These are phyloP conservation scores for Cyclotella baltica DNA, from an alignment of 108 stramenopile genomes.

Conservation along the genomic window DNA sequence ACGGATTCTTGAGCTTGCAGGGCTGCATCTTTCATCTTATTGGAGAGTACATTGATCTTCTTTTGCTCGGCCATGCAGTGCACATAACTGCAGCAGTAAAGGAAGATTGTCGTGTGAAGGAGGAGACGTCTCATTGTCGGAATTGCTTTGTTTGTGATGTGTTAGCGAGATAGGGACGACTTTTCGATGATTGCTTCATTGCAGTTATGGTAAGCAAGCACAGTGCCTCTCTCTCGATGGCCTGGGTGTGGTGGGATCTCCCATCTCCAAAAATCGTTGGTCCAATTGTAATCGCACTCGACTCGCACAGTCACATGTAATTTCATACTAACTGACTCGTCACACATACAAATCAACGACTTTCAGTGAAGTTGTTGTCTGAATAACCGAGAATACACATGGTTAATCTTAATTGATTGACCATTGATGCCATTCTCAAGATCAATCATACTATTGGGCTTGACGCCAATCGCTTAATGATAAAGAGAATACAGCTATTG, in stretches of 20 bases:
- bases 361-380: not conserved
- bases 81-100: not conserved
- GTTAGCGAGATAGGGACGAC: too few species aligned
- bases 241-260: not conserved
- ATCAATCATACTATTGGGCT: too few species aligned
- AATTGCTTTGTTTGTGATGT: too few species aligned
- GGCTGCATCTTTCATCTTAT: conserved; percentile 4
- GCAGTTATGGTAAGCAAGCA: not conserved
- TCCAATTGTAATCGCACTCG: not conserved
- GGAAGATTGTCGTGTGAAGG: not conserved
- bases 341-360: conserved; percentile 5
- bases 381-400: conserved; percentile 1
- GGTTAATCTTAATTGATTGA: not conserved
- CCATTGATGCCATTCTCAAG: not conserved
- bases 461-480: too few species aligned
- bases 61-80: not conserved
- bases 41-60: not conserved
- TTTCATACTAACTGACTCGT: not conserved
- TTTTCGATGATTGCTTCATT: not conserved
- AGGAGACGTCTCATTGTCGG: not conserved
- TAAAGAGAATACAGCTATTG: too few species aligned
- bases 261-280: conserved; percentile 19
- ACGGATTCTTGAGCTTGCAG: not conserved
- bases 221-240: not conserved
- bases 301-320: too few species aligned